A percentile compares a stretch with the other conserved stretches of the same genome.
Conservation (phyloP, 768 basidiomycete species). For the Calocybe gangraenosa region DNA sequence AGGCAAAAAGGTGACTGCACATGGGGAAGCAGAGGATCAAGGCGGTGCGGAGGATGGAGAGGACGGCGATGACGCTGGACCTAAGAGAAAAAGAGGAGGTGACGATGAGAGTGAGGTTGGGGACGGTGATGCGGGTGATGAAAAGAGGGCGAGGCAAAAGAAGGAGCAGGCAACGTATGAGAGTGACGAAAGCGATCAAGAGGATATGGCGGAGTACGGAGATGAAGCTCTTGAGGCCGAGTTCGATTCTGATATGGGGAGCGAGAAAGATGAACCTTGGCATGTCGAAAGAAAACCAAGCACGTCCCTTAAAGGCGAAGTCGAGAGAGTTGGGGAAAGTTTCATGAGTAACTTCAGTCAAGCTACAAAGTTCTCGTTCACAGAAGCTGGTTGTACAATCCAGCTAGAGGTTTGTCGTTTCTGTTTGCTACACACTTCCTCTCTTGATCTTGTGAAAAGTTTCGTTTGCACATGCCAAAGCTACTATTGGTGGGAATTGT, state of each 20-base stretch:
- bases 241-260: slow-evolving; percentile 49
- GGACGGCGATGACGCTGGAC: slow-evolving; percentile 31
- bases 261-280: slow-evolving; percentile 25
- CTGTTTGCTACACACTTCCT: neutral
- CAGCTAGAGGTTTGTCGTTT: slow-evolving; percentile 68
- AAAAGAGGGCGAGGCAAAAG: slow-evolving; percentile 66
- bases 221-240: slow-evolving; percentile 63
- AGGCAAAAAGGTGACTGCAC: slow-evolving; percentile 52
- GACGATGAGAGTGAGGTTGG: slow-evolving; percentile 75
- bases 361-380: slow-evolving; percentile 73
- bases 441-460: slow-evolving; percentile 40
- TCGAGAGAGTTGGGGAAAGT: slow-evolving; percentile 38
- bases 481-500: slow-evolving; percentile 91
- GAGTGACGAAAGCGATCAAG: slow-evolving; percentile 58
- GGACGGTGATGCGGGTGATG: slow-evolving; percentile 79
- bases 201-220: slow-evolving; percentile 43
- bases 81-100: slow-evolving; percentile 36
- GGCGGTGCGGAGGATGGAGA: slow-evolving; percentile 54
- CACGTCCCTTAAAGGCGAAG: slow-evolving; percentile 34
- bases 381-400: slow-evolving; percentile 64
- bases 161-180: slow-evolving; percentile 78
- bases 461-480: slow-evolving; percentile 85
- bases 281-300: slow-evolving; percentile 22
- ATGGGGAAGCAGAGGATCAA: slow-evolving; percentile 44
- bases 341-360: slow-evolving; percentile 60